Conservation (phyloP, 805 yeast species). For the Ogataea degrootiae region DNA sequence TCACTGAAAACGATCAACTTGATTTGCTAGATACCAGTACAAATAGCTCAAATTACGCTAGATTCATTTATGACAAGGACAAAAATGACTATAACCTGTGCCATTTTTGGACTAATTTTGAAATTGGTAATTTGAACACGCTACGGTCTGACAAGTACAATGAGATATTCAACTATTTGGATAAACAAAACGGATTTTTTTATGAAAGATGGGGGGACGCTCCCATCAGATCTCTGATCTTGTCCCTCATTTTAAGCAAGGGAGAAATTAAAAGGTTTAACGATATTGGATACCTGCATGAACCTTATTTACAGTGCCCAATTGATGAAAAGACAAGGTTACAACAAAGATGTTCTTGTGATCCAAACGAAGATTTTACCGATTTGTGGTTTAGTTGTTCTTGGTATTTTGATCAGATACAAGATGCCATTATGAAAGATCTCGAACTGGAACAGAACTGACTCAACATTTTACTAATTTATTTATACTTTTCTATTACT, state of each 20-base stretch:
- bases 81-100: conserved; percentile 68
- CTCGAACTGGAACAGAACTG: neutral
- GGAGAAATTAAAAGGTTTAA: conserved; percentile 68
- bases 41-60: conserved; percentile 52
- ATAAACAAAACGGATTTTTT: conserved; percentile 59
- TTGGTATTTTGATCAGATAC: conserved; percentile 21
- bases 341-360: conserved; percentile 63
- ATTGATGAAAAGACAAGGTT: conserved; percentile 48
- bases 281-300: conserved; percentile 77
- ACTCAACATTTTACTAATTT: neutral
- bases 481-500: neutral
- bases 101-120: conserved; percentile 79
- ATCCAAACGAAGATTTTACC: conserved; percentile 65
- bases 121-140: conserved; percentile 52
- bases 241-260: conserved; percentile 65
- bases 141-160: conserved; percentile 52
- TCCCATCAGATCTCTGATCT: conserved; percentile 67
- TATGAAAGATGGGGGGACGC: conserved; percentile 82
- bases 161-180: conserved; percentile 53
- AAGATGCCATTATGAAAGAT: neutral
- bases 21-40: conserved; percentile 31
- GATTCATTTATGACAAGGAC: conserved; percentile 56
- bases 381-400: conserved; percentile 41
- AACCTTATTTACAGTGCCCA: conserved; percentile 80
- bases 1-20: conserved; percentile 33